Percentiles rank a stretch among this genome's conserved stretches.
phyloP scores from a whole-genome alignment of 208 protist species.

The Trypanosoma avium region DNA sequence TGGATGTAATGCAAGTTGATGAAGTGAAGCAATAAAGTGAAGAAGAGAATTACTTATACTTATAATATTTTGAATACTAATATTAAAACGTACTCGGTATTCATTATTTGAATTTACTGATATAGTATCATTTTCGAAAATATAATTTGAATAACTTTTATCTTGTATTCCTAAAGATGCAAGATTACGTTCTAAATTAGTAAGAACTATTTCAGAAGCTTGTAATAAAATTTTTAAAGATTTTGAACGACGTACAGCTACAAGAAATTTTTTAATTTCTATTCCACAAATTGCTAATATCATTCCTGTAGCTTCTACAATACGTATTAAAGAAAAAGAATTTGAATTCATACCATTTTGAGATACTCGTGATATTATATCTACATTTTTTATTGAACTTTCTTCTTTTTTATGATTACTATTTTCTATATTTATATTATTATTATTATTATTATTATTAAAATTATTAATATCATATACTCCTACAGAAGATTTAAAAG shows the following conservation, averaged over 20 bases:
- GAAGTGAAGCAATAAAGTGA: constrained; percentile 19
- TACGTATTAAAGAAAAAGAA: constrained; percentile 5
- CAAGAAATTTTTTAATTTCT: constrained; percentile 13
- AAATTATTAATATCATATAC: constrained; percentile 1
- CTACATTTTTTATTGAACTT: too few species aligned
- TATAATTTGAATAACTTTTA: background rate
- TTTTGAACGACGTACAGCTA: constrained; percentile 10
- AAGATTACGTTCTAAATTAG: background rate
- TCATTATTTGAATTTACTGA: background rate
- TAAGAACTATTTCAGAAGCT: constrained; percentile 7
- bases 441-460: background rate
- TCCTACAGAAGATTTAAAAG: constrained; percentile 8
- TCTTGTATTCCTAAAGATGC: background rate
- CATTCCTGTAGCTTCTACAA: constrained; percentile 11
- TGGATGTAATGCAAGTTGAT: constrained; percentile 18
- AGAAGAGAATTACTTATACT: constrained; percentile 17
- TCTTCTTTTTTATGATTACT: too few species aligned
- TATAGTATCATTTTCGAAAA: background rate
- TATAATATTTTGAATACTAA: background rate
- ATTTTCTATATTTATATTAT: background rate
- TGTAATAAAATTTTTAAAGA: constrained; percentile 12
- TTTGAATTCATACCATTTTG: background rate
- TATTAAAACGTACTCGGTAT: background rate
- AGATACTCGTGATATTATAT: background rate
- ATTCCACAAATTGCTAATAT: constrained; percentile 16